phyloP scores from a whole-genome alignment of 139 green algal species.

The Eudorina sp. region DNA sequence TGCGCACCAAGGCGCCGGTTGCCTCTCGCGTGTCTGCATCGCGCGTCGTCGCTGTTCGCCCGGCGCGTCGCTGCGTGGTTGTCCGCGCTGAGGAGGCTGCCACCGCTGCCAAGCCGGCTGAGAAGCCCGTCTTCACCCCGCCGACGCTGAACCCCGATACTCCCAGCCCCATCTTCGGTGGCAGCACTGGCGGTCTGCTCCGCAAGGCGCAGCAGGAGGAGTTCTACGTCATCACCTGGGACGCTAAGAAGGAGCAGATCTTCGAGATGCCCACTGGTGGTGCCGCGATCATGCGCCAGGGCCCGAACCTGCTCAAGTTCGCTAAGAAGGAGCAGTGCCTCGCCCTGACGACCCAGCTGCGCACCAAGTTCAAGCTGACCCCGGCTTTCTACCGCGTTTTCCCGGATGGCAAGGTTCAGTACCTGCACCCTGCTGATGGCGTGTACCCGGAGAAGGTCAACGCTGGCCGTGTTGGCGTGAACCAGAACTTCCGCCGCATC shows the following conservation, averaged over 20 bases:
- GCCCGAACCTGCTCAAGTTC: slow-evolving; percentile 99
- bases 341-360: slow-evolving; percentile 93
- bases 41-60: slow-evolving; percentile 7
- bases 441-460: slow-evolving; percentile 99
- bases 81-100: slow-evolving; percentile 73
- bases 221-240: slow-evolving; percentile 90
- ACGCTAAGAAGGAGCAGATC: slow-evolving; percentile 98
- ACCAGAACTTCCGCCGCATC: slow-evolving; percentile 95
- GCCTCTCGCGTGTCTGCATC: slow-evolving; percentile 23
- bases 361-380: slow-evolving; percentile 98
- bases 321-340: slow-evolving; percentile 99
- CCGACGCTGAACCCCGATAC: slow-evolving; percentile 93
- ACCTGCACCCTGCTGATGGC: slow-evolving; percentile 99
- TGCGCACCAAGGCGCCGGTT: slow-evolving; percentile 37
- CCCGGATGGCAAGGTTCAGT: slow-evolving; percentile 97
- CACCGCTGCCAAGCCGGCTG: slow-evolving; percentile 47
- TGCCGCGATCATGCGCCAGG: slow-evolving; percentile 98
- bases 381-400: slow-evolving; percentile 96
- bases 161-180: slow-evolving; percentile 97
- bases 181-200: slow-evolving; percentile 96
- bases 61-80: slow-evolving; percentile 52
- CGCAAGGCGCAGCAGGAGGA: slow-evolving; percentile 88
- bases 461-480: slow-evolving; percentile 86
- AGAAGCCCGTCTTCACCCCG: slow-evolving; percentile 77
- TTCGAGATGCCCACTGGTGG: slow-evolving; percentile 99